Evolutionary conservation across 768 basidiomycete genomes (phyloP), one percentile per base, ranked within the genome.

Genomic region (Kondoa malvinella): DNA sequence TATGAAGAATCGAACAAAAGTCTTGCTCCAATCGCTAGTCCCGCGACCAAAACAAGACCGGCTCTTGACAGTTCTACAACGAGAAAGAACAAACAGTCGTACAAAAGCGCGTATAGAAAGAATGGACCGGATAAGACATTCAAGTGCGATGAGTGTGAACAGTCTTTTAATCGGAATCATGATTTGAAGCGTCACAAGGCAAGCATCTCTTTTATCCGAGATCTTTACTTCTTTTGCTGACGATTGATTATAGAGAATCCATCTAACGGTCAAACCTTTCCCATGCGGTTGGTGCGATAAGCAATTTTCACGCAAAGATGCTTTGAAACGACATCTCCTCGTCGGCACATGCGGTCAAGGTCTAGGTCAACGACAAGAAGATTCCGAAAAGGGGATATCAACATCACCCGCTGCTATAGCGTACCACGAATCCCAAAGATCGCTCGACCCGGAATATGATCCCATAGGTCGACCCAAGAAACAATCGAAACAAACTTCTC

Each of bases 131-230:
- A 78, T 32, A 66, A 75, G 16, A 76, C 76, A 12, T 76, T 75
- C 75, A 77, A 76, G 70, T 78, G 77, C 65, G 77, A 78, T 63
- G 74, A 76, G 64, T 78, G 77, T 69, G 73, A 74, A 1, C 76
- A 76, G 65, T 75, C 76, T 70, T 78, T 78, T 68, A 78, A 77
- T 71, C 76, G 77, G 15, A 77, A 77, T 66, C 77, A 78, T 68
- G 77, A 78, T 67, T 64, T 77, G 63, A 78, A 78, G 65, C 72
- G 77, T 56, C 64, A 65, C 25, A 2, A 50, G 61, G 64, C 34
- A 33, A 32, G 64, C 29, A 15, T 50, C 4, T 14, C 16, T 16
- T 65, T 25, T 40, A 15, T 14, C 34, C 2, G 15, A n/a, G n/a
- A 33, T 3, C 34, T 29, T 8, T 3, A 63, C 15, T 63, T 14